phyloP scores from a whole-genome alignment of 1,284 basidiomycete genomes.

The Ganoderma boninense region DNA sequence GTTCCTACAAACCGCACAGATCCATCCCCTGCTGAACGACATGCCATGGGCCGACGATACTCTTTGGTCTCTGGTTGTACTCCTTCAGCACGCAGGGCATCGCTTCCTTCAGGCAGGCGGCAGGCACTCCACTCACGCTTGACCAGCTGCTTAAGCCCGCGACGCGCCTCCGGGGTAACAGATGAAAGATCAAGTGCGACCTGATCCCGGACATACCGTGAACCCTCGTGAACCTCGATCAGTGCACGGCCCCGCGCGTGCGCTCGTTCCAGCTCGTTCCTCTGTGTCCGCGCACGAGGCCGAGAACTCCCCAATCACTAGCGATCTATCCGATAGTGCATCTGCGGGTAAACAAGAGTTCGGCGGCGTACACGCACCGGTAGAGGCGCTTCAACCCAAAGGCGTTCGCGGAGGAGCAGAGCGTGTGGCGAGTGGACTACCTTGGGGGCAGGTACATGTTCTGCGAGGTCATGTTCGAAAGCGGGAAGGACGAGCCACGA shows the following conservation, averaged over 20 bases:
- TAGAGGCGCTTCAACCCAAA: slow-evolving; percentile 51
- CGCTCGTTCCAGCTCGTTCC: slow-evolving; percentile 40
- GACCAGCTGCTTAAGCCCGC: slow-evolving; percentile 60
- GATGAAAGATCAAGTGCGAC: slow-evolving; percentile 64
- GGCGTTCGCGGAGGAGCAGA: slow-evolving; percentile 54
- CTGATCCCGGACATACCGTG: slow-evolving; percentile 63
- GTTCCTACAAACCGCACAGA: slow-evolving; percentile 36
- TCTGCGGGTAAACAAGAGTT: slow-evolving; percentile 51
- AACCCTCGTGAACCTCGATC: slow-evolving; percentile 53
- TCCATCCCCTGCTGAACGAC: slow-evolving; percentile 67
- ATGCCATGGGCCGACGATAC: slow-evolving; percentile 48
- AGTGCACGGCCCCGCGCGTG: slow-evolving; percentile 32
- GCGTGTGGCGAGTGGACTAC: slow-evolving; percentile 57
- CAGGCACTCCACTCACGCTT: slow-evolving; percentile 43
- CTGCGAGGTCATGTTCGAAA: slow-evolving; percentile 58
- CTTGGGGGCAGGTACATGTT: slow-evolving; percentile 60
- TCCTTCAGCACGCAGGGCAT: slow-evolving; percentile 54
- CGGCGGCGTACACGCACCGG: slow-evolving; percentile 62
- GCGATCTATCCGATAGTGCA: slow-evolving; percentile 62
- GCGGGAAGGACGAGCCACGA: slow-evolving; percentile 46
- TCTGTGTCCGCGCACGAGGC: slow-evolving; percentile 31
- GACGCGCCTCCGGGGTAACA: slow-evolving; percentile 63
- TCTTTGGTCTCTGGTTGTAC: slow-evolving; percentile 62
- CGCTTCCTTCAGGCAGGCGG: slow-evolving; percentile 47
- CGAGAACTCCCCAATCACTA: slow-evolving; percentile 53